Base-by-base conservation (phyloP, 139 green algal genomes). In the Chlamydomonas sp. region DNA sequence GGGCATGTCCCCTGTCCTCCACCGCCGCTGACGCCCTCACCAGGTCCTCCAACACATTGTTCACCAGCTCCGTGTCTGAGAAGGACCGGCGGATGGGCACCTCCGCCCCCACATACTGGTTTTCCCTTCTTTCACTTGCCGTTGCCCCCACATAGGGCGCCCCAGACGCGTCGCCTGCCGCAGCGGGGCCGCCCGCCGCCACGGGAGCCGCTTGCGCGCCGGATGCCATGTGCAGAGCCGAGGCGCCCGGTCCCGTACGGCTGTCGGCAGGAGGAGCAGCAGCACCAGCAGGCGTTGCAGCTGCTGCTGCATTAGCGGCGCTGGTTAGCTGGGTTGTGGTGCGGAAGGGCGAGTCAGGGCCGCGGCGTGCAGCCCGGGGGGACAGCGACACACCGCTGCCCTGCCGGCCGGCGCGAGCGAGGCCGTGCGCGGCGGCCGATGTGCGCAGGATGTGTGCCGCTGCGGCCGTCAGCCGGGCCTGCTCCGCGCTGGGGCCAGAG, bases 31-130 rank as follows among this genome's bases (percentile, higher is more conserved):
- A 78, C 0, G 81, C 69, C 2, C 81, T 59, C 17, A 86, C 60
- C 81, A 86, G 81, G 69, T 86, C 69, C 81, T 86, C 81, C 67
- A 86, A 8, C 18, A 86, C 16, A 6, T 86, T 69, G 17, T 67
- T 71, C 60, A 86, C 69, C 59, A 86, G 81, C 81, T 86, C 69
- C 71, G 69, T 75, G 15, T 75, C 69, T 2, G 17, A 57, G 69
- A 75, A 75, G 9, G 69, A 75, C 17, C 69, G 69, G 69, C 69
- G 69, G 69, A 75, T 75, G 69, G 69, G 69, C 17, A 75, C 69
- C 14, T 16, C 69, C 69, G 69, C 69, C 16, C 6, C 17, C 69
- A 6, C 15, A 6, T 17, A 5, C 17, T 18, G 3, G 69, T 18
- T 18, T 1, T 75, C 2, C 17, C 69, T 16, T 16, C 3, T 6